Percentiles rank a stretch among this genome's conserved stretches.
phyloP scores from a whole-genome alignment of 768 basidiomycete species.

The Glaciozyma martinii region DNA sequence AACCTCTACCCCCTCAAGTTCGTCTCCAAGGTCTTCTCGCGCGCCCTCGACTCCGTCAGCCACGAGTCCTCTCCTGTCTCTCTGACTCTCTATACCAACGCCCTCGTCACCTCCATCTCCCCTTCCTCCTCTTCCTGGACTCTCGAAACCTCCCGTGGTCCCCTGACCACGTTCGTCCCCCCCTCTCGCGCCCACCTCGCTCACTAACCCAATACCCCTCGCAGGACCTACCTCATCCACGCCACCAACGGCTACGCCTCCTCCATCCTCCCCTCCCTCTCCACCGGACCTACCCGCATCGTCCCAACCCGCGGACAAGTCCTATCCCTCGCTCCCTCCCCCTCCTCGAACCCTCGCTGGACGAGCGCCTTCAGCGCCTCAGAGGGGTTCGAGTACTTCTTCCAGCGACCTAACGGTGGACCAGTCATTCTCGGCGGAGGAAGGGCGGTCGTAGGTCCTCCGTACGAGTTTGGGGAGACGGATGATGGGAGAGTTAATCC shows the following conservation, averaged over 20 bases:
- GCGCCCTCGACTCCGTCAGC: slow-evolving; percentile 12
- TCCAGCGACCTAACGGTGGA: slow-evolving; percentile 51
- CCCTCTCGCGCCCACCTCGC: background rate
- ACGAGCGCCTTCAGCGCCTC: slow-evolving; percentile 44
- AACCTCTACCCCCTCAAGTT: slow-evolving; percentile 68
- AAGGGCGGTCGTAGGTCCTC: slow-evolving; percentile 37
- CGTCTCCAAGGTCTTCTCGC: slow-evolving; percentile 25
- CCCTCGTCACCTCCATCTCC: slow-evolving; percentile 53
- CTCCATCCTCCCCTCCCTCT: slow-evolving; percentile 62
- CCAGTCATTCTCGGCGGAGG: slow-evolving; percentile 66
- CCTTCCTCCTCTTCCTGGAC: slow-evolving; percentile 43
- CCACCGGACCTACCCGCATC: slow-evolving; percentile 46
- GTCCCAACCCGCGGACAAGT: slow-evolving; percentile 67
- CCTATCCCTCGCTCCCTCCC: slow-evolving; percentile 45
- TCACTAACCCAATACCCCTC: background rate
- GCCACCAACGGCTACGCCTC: slow-evolving; percentile 79
- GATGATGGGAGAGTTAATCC: slow-evolving; percentile 55
- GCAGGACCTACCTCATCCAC: slow-evolving; percentile 52
- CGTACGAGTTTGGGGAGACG: slow-evolving; percentile 49
- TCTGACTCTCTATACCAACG: slow-evolving; percentile 60
- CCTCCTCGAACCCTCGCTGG: slow-evolving; percentile 42
- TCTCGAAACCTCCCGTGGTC: slow-evolving; percentile 59
- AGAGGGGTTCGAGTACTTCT: slow-evolving; percentile 58
- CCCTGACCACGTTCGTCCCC: slow-evolving; percentile 43
- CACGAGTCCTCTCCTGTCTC: slow-evolving; percentile 9